phyloP scores from a whole-genome alignment of 2,329 filamentous ascomycete species.

The Penicillium nordicum region DNA sequence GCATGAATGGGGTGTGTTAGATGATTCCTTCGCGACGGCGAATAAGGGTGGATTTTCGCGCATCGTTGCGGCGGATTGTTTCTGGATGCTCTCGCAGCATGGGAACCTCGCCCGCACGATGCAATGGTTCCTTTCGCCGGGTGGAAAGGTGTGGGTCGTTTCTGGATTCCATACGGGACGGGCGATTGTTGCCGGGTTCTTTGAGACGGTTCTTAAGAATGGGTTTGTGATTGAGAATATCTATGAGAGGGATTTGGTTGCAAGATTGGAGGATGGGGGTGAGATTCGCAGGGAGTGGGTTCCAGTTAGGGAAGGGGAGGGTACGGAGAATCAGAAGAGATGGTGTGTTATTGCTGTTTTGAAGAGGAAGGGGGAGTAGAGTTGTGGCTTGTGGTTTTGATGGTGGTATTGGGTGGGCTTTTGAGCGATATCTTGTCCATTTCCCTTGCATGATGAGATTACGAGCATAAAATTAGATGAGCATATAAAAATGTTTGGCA shows the following conservation, averaged over 20 bases:
- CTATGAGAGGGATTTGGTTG: conserved; percentile 53
- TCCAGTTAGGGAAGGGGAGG: conserved; percentile 47
- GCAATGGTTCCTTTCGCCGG: conserved; percentile 51
- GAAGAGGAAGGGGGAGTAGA: conserved; percentile 21
- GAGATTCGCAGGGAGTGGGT: conserved; percentile 46
- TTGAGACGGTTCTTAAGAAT: conserved; percentile 45
- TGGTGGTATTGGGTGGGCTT: not conserved
- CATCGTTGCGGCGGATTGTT: conserved; percentile 59
- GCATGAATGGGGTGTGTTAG: conserved; percentile 54
- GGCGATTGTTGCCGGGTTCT: conserved; percentile 54
- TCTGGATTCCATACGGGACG: conserved; percentile 60
- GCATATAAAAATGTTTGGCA: not conserved
- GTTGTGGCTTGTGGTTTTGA: not conserved
- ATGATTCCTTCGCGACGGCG: conserved; percentile 37
- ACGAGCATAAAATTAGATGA: not conserved
- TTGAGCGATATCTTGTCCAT: not conserved
- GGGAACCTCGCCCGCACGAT: conserved; percentile 54
- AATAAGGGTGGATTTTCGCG: conserved; percentile 47
- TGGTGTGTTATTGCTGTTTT: conserved; percentile 56
- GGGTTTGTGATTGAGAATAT: conserved; percentile 52
- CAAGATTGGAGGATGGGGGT: conserved; percentile 34
- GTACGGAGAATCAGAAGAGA: conserved; percentile 51
- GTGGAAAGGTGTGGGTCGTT: conserved; percentile 48
- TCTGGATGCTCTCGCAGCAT: conserved; percentile 59
- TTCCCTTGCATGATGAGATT: not conserved